Evolutionary conservation across 23 red algal species (phyloP), one percentile per base, ranked within the genome.

Genomic region (Pyropia yezoensis): DNA sequence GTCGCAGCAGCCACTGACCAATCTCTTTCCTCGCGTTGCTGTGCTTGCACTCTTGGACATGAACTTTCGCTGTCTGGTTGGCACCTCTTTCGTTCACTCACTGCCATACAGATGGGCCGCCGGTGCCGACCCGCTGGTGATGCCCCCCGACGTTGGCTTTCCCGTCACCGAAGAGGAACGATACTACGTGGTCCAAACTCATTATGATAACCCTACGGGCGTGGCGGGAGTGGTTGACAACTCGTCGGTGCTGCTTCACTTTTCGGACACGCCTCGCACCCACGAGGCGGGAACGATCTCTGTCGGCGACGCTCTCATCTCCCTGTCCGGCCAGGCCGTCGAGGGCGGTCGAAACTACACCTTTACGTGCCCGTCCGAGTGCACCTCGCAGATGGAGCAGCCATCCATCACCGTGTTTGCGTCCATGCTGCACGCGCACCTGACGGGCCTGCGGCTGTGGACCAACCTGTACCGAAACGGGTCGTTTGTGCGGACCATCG

Each of bases 351-450:
- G 72, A 17, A 24, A 64, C 49, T 83, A 83, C 57, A 50, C 72
- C 52, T 51, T 65, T 30, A 50, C 78, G 25, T 83, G 78, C 56
- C 66, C 78, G 9, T 83, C 78, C 3, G 78, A 64, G n/a, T 83
- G 78, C 24, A 83, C 78, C 23, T 50, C 25, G 29, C 52, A 64
- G 25, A 73, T 83, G 21, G 16, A 14, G 5, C 22, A 29, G 7
- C 39, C 50, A 4, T 47, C 39, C 1, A 57, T 83, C 28, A 73
- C 61, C 33, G 51, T 71, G 39, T 83, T 28, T 66, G 54, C 53
- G 32, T 60, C 50, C 18, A 63, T 83, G 27, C 67, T 83, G 24
- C 78, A 83, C 34, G 74, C 74, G 52, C 78, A 83, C 78, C 29
- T 51, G 8, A 83, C 78, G 16, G 78, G 78, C 18, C 71, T 49